Conservation (phyloP, 2,329 filamentous ascomycete species). For the Penicillium sp. region DNA sequence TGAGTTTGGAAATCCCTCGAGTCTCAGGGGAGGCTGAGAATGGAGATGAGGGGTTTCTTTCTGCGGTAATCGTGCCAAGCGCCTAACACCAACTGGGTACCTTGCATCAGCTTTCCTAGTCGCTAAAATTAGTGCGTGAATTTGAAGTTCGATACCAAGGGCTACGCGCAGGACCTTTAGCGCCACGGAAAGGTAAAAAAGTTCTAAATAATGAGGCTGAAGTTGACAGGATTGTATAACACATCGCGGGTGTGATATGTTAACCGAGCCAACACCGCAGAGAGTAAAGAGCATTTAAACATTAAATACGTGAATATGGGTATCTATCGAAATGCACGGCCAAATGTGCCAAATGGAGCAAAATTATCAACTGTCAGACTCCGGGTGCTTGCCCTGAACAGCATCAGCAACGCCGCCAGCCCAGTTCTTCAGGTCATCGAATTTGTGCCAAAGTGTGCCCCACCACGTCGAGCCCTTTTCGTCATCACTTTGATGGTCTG, state of each 20-base stretch:
- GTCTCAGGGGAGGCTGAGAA: neutral
- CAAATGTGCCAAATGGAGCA: neutral
- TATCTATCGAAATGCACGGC: conserved; percentile 20
- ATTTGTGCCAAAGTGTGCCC: conserved; percentile 35
- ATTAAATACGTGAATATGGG: conserved; percentile 8
- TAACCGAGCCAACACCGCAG: neutral
- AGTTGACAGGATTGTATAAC: neutral
- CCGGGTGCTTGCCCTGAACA: conserved; percentile 30
- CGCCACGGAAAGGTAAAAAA: neutral
- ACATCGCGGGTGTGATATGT: neutral
- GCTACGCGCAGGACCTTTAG: too few species aligned
- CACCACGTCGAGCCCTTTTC: conserved; percentile 32
- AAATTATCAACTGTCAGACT: neutral
- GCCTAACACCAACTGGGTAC: neutral
- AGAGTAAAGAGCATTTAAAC: neutral
- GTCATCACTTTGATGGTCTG: conserved; percentile 21
- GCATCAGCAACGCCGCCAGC: conserved; percentile 33
- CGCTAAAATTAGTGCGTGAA: too few species aligned
- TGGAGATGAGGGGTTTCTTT: neutral
- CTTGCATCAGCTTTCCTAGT: neutral
- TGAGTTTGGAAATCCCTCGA: neutral
- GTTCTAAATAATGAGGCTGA: neutral
- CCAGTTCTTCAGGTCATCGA: conserved; percentile 41
- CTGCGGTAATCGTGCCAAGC: neutral
- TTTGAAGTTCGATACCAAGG: too few species aligned